Base-by-base conservation (phyloP, 306 rosid species). In the Sindora glabra region DNA sequence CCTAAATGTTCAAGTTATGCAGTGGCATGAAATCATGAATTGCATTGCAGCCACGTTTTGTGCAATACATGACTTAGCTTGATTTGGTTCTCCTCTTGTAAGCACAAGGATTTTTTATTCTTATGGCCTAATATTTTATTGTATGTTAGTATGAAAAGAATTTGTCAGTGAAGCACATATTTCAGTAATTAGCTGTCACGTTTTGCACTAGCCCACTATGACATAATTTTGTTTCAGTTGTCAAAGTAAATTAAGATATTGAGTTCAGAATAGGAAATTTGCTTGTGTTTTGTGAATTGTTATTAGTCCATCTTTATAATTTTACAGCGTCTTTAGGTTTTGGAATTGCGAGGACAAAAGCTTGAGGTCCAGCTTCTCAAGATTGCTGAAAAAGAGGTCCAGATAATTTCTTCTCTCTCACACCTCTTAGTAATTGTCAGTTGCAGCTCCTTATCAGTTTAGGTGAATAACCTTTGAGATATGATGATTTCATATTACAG, bases 301-400 rank as follows among this genome's bases (percentile, higher is more conserved):
- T 29, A 25, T 57, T 12, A 48, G 34, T 68, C 17, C 26, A 24
- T 46, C 23, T 46, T 72, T 52, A 51, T 53, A 68, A 38, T n/a
- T 70, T 10, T 52, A 37, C 49, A 47, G 52, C 56, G 69, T 37
- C 21, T 51, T 11, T 48, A 91, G 98, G 95, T 88, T 48, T 73
- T 92, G 88, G 82, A 83, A 74, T 62, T 92, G 76, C 85, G 88
- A 53, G 96, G 98, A 63, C 80, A 86, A 56, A 88, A 85, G 76
- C 96, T 92, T 6, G 98, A 92, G 77, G 42, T 56, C 32, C 67
- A 50, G 80, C 89, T 92, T 27, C 74, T 92, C 21, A 70, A 72
- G 66, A 83, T 88, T 62, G 98, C 95, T 0, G 77, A 87, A 74
- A 54, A 80, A 60, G 80, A 90, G 84, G 84, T 79, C 5, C 26